These are phyloP conservation scores for Petrea volubilis DNA, from an alignment of 257 asterid species.

Conservation along the genomic window DNA sequence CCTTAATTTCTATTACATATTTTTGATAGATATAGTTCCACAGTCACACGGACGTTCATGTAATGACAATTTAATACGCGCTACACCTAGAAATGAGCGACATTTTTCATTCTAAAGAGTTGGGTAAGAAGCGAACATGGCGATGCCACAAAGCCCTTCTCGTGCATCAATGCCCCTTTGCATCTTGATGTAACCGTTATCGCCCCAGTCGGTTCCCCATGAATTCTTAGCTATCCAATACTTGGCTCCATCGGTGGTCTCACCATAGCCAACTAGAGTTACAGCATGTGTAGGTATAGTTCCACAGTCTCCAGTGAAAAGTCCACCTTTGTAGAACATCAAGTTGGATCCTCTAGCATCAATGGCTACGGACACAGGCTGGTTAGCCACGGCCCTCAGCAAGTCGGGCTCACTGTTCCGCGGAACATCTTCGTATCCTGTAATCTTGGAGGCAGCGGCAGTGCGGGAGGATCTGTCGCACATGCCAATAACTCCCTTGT, in stretches of 20 bases:
- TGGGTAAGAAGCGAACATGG: neutral
- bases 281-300: constrained; percentile 45
- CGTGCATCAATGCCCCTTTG: neutral
- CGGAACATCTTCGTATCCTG: constrained; percentile 38
- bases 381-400: constrained; percentile 36
- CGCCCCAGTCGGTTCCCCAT: neutral
- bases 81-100: neutral
- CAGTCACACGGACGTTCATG: neutral
- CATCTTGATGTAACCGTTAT: neutral
- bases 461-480: constrained; percentile 17
- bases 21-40: neutral
- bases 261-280: constrained; percentile 40
- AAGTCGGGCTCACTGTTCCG: constrained; percentile 28
- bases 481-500: constrained; percentile 16
- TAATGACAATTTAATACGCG: neutral
- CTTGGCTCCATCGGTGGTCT: constrained; percentile 28
- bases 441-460: constrained; percentile 24
- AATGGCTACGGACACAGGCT: constrained; percentile 39
- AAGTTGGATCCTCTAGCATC: constrained; percentile 37
- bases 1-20: neutral
- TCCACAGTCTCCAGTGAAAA: constrained; percentile 41
- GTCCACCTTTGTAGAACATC: constrained; percentile 36
- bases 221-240: constrained; percentile 45
- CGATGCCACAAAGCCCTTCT: neutral
- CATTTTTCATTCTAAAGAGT: neutral